Percentiles rank a stretch among this genome's conserved stretches.
Evolutionary conservation across 805 yeast species (phyloP).

Genomic region (Kuraishia cidri): DNA sequence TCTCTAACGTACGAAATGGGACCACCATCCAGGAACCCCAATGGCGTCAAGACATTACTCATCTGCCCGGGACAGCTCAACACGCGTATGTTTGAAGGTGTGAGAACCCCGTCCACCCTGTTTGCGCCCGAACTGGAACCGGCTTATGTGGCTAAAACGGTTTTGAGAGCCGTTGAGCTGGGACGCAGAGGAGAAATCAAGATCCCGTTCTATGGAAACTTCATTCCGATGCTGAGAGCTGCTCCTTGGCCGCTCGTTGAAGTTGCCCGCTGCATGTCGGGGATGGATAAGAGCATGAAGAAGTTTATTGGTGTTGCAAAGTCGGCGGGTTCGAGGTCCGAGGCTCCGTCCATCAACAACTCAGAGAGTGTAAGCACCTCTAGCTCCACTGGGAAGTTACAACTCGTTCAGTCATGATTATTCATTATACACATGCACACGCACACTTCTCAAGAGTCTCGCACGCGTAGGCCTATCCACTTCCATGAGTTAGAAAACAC

Average conservation of each 20-base stretch:
- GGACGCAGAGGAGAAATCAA: conserved; percentile 66
- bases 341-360: no score
- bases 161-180: conserved; percentile 44
- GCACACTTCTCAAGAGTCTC: no score
- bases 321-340: no score
- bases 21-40: conserved; percentile 30
- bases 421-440: no score
- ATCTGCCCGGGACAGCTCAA: conserved; percentile 84
- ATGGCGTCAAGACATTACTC: conserved; percentile 62
- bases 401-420: no score
- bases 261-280: conserved; percentile 46
- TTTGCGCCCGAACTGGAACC: conserved; percentile 84
- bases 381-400: no score
- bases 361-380: no score
- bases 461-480: no score
- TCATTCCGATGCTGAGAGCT: conserved; percentile 63
- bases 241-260: conserved; percentile 65
- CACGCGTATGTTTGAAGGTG: conserved; percentile 67
- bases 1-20: conserved; percentile 66
- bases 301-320: conserved; percentile 19
- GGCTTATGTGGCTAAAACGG: conserved; percentile 45
- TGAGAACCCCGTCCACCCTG: conserved; percentile 61
- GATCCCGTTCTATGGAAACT: conserved; percentile 68
- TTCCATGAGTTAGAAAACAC: no score
- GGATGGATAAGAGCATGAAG: conserved; percentile 50